Base-by-base conservation (phyloP, 257 asterid species). In the Schizonepeta tenuifolia region DNA sequence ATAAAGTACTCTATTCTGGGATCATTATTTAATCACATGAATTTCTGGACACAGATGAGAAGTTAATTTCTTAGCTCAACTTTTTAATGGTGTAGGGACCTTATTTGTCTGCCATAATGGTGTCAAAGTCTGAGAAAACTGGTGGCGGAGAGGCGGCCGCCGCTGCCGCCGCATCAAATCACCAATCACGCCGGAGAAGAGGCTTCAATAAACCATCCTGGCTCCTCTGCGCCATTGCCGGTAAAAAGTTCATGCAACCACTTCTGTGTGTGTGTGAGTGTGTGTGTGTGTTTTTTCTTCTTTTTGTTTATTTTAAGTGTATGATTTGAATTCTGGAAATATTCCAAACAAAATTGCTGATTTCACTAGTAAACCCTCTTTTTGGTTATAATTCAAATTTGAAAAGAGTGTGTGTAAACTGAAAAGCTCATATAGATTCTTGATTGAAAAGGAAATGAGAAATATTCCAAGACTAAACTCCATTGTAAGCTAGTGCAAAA, bases 191-290 rank as follows among this genome's bases (percentile, higher is more conserved):
- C 15, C 73, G 84, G 74, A 78, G 82, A 73, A 82, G 81, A 65
- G 81, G 83, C 80, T 86, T 82, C 83, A 75, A 74, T 72, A 88
- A 88, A 60, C 97, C 98, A n/a, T 92, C 98, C 1, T 92, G 98
- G 97, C 94, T 92, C 70, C 92, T 92, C 73, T 92, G 92, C 79
- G 76, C 88, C 67, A 84, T 92, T 70, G 98, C 94, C 69, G 98
- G 98, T 92, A 92, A 56, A 21, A 9, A 8, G n/a, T n/a, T 0
- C 36, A 51, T 3, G 31, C 50, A 31, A 5, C 46, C 26, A 9
- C 49, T 17, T 50, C 4, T 26, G 15, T 54, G 1, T 69, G 21
- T 69, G n/a, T 36, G 0, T 38, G 40, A 6, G 40, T 38, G 43
- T 38, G 43, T 38, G 41, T 36, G 9, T 22, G 5, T 60, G 2